Evolutionary conservation across 2,329 filamentous ascomycete genomes (phyloP), one percentile per base, ranked within the genome.

Genomic region (Ceratocystis cubensis): DNA sequence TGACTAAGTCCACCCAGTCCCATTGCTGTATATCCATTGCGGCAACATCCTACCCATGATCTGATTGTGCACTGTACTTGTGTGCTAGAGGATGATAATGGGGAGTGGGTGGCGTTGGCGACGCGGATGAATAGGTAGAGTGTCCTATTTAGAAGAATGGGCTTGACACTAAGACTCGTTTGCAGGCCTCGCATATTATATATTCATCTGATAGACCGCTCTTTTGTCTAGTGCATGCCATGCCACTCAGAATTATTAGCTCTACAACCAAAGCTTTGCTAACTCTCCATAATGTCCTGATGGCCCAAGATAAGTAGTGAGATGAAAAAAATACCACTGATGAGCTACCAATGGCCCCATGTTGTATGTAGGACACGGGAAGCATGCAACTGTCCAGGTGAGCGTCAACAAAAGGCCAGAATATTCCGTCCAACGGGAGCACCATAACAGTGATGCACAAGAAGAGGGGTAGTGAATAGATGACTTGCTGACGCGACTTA

Each of bases 361-460:
- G 25, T 20, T 59, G 53, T n/a, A 30, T 59, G 25, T 20, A 33
- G 25, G 30, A 13, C 53, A 33, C 53, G 28, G 28, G 33, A 59
- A 30, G 53, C 13, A 59, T 59, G 53, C 53, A 30, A 59, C 53
- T 33, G 53, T 59, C 33, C 28, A 59, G 53, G 53, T 59, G 53
- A 59, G 25, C 53, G 28, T 59, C 28, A 37, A 59, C 37, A 57
- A 59, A 59, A 30, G 53, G 53, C 15, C 53, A n/a, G 3, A 59
- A 33, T 37, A 15, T 59, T 59, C 17, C 15, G 15, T 59, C 53
- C 28, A 37, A 10, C 53, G 17, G 33, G 17, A n/a, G 46, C 17
- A 50, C n/a, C 46, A 22, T 22, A 22, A 50, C 25, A 37, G 25
- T n/a, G 53, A 28, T 4, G 33, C 25, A 57, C 7, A 59, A 59